A percentile compares a stretch with the other conserved stretches of the same genome.
Evolutionary conservation across 1,284 basidiomycete species (phyloP).

Genomic region (Moesziomyces antarcticus): DNA sequence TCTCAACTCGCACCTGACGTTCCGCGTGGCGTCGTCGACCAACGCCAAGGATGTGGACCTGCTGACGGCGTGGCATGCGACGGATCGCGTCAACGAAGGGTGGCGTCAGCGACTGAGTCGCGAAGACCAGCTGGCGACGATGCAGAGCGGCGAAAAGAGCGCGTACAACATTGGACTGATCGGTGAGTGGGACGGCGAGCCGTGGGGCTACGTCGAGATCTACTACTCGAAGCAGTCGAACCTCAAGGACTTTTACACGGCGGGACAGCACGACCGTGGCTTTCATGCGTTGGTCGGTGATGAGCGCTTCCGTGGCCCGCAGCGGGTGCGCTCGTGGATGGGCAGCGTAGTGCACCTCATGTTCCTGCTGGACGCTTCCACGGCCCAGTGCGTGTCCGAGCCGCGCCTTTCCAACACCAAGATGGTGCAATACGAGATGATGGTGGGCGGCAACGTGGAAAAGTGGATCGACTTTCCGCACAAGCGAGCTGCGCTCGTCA

Average conservation of each 20-base stretch:
- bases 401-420: slow-evolving; percentile 61
- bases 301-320: slow-evolving; percentile 59
- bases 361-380: slow-evolving; percentile 59
- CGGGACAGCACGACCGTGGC: slow-evolving; percentile 54
- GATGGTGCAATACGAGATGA: slow-evolving; percentile 63
- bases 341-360: slow-evolving; percentile 61
- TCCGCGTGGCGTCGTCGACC: slow-evolving; percentile 47
- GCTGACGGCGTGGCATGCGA: slow-evolving; percentile 60
- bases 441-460: slow-evolving; percentile 65
- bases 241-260: slow-evolving; percentile 48
- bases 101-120: slow-evolving; percentile 60
- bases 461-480: slow-evolving; percentile 62
- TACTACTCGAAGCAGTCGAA: slow-evolving; percentile 57
- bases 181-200: slow-evolving; percentile 63
- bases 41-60: slow-evolving; percentile 52
- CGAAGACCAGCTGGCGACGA: slow-evolving; percentile 49
- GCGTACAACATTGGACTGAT: slow-evolving; percentile 52
- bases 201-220: slow-evolving; percentile 65
- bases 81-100: slow-evolving; percentile 60
- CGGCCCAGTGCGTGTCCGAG: slow-evolving; percentile 55
- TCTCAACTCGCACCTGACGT: slow-evolving; percentile 56
- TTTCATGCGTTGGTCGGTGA: slow-evolving; percentile 65
- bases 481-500: slow-evolving; percentile 63
- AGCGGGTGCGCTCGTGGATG: slow-evolving; percentile 65
- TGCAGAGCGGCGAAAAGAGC: slow-evolving; percentile 43